phyloP scores from a whole-genome alignment of 305 asterid species.

The Galium porrigens region DNA sequence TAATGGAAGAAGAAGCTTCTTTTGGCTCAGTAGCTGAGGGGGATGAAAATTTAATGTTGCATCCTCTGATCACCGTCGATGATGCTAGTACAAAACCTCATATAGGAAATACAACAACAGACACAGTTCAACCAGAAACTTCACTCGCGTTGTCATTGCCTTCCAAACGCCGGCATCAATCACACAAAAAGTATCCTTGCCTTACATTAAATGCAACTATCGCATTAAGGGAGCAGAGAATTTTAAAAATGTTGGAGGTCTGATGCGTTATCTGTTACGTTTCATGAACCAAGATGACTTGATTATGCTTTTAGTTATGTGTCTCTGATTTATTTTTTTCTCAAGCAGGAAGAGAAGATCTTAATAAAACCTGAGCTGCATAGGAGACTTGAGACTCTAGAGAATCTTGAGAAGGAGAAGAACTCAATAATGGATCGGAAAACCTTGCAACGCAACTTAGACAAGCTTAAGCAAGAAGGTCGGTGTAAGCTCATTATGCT shows the following conservation, averaged over 20 bases:
- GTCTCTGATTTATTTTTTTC: slow-evolving; percentile 14
- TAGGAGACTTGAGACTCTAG: slow-evolving; percentile 57
- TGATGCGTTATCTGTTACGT: slow-evolving; percentile 20
- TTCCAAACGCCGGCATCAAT: slow-evolving; percentile 44
- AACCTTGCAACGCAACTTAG: slow-evolving; percentile 60
- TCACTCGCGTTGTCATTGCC: slow-evolving; percentile 26
- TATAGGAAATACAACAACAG: slow-evolving; percentile 23
- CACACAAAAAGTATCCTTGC: slow-evolving; percentile 42
- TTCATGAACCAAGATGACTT: background rate
- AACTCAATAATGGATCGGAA: slow-evolving; percentile 50
- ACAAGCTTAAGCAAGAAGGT: slow-evolving; percentile 78
- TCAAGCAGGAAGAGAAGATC: slow-evolving; percentile 79
- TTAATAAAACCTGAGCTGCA: slow-evolving; percentile 68
- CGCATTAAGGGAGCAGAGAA: slow-evolving; percentile 61
- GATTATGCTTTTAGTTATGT: slow-evolving; percentile 8
- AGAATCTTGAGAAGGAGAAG: slow-evolving; percentile 54
- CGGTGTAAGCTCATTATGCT: slow-evolving; percentile 55
- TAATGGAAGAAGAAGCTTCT: slow-evolving; percentile 27
- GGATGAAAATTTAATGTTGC: slow-evolving; percentile 24
- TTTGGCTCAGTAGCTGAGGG: slow-evolving; percentile 23
- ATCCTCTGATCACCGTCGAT: slow-evolving; percentile 24
- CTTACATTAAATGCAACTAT: slow-evolving; percentile 37
- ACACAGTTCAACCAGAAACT: slow-evolving; percentile 21
- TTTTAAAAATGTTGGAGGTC: slow-evolving; percentile 77
- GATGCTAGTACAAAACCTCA: slow-evolving; percentile 28